Percentiles rank a stretch among this genome's conserved stretches.
These are phyloP conservation scores for Candida jianshihensis DNA, from an alignment of 805 yeast species.

Conservation along the genomic window DNA sequence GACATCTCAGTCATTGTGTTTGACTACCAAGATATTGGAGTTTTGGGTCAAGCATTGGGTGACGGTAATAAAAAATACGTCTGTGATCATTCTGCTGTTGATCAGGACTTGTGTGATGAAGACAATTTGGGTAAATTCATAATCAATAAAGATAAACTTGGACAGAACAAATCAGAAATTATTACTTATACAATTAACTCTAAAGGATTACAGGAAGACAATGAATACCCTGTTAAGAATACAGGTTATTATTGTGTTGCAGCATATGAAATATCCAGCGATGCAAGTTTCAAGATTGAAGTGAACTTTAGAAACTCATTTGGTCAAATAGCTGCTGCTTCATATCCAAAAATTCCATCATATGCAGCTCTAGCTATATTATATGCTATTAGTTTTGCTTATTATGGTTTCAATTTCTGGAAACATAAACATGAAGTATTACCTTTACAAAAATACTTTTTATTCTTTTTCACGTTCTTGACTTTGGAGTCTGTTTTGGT, in stretches of 20 bases:
- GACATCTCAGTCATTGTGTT: conserved; percentile 67
- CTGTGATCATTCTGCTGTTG: conserved; percentile 69
- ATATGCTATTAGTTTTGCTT: conserved; percentile 74
- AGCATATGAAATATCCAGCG: conserved; percentile 39
- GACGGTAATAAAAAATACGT: conserved; percentile 50
- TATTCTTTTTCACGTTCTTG: conserved; percentile 77
- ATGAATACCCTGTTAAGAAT: conserved; percentile 55
- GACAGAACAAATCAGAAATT: conserved; percentile 45
- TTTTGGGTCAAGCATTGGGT: conserved; percentile 48
- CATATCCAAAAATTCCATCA: conserved; percentile 83
- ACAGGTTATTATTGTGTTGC: conserved; percentile 94
- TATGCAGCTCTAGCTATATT: conserved; percentile 81
- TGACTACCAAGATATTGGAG: conserved; percentile 72
- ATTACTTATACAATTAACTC: conserved; percentile 47
- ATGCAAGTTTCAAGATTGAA: conserved; percentile 46
- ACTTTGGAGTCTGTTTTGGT: conserved; percentile 79
- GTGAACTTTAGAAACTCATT: conserved; percentile 86
- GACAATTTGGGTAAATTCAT: conserved; percentile 58
- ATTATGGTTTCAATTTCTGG: conserved; percentile 80
- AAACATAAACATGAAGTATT: conserved; percentile 81
- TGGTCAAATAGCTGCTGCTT: conserved; percentile 84
- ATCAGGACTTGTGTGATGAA: conserved; percentile 44
- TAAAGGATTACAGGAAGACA: conserved; percentile 52
- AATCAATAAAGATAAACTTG: conserved; percentile 34
- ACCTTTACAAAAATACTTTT: conserved; percentile 84